phyloP scores from a whole-genome alignment of 164 flowering plant species.

The Santalum album region DNA sequence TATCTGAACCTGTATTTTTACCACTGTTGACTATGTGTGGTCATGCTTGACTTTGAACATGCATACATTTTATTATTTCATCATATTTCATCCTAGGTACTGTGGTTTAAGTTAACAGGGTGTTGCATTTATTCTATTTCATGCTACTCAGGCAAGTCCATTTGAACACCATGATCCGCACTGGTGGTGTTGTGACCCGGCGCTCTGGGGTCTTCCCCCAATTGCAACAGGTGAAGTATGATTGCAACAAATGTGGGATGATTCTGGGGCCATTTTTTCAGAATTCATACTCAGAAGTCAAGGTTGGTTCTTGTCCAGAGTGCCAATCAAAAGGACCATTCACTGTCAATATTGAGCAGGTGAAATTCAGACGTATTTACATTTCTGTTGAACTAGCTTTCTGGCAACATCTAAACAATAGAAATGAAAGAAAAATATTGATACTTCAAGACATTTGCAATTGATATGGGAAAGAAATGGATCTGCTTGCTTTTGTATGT shows the following conservation, averaged over 20 bases:
- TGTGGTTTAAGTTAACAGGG: no score
- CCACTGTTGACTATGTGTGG: no score
- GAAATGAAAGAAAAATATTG: no score
- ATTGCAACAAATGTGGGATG: slow-evolving; percentile 63
- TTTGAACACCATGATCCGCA: slow-evolving; percentile 96
- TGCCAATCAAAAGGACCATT: slow-evolving; percentile 99
- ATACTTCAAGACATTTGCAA: no score
- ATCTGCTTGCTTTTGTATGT: no score
- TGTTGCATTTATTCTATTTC: not conserved
- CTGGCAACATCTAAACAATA: no score
- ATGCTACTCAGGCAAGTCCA: slow-evolving; percentile 75
- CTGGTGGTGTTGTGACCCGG: slow-evolving; percentile 95
- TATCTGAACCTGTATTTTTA: not conserved
- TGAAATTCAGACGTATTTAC: no score
- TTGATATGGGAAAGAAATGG: no score
- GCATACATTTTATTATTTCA: no score
- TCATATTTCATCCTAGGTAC: no score
- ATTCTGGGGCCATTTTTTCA: slow-evolving; percentile 92
- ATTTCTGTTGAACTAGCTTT: no score
- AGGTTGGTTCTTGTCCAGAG: slow-evolving; percentile 98
- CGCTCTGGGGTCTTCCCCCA: slow-evolving; percentile 98
- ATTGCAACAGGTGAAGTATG: slow-evolving; percentile 90
- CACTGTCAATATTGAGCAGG: slow-evolving; percentile 94
- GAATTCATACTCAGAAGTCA: slow-evolving; percentile 93
- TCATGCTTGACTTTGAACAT: no score